phyloP scores from a whole-genome alignment of 108 stramenopile genomes.

The Conticribra weissflogii region DNA sequence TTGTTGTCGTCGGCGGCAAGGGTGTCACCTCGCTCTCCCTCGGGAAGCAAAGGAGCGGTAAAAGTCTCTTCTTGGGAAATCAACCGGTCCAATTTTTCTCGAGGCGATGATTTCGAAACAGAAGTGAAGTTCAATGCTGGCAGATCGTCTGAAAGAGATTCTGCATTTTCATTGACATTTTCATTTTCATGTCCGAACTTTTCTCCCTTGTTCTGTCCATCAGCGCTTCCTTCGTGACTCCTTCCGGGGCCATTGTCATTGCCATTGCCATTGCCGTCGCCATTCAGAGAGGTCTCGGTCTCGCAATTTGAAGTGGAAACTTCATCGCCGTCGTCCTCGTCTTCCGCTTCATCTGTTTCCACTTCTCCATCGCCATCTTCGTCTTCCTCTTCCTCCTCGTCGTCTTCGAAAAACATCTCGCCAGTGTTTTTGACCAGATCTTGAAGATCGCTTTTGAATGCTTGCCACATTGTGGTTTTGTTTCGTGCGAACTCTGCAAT shows the following conservation, averaged over 20 bases:
- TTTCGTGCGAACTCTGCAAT: too few species aligned
- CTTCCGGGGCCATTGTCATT: constrained; percentile 16
- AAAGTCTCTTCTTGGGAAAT: constrained; percentile 17
- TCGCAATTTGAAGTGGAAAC: not conserved
- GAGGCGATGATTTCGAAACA: too few species aligned
- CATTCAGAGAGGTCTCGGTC: not conserved
- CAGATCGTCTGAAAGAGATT: not conserved
- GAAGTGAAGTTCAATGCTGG: too few species aligned
- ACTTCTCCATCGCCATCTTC: constrained; percentile 6
- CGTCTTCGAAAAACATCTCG: constrained; percentile 1
- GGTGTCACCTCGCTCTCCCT: constrained; percentile 12
- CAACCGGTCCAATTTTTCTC: constrained; percentile 11
- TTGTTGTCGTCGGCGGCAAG: not conserved
- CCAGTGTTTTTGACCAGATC: constrained; percentile 11
- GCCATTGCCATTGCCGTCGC: constrained; percentile 4
- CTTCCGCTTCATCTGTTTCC: not conserved
- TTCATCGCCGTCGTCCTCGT: constrained; percentile 6
- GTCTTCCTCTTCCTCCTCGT: constrained; percentile 6
- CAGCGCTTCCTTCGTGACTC: constrained; percentile 2
- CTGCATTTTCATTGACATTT: constrained; percentile 14
- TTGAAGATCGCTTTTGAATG: constrained; percentile 19
- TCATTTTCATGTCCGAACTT: constrained; percentile 2
- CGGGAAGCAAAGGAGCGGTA: constrained; percentile 8
- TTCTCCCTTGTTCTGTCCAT: constrained; percentile 4
- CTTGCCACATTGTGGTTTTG: constrained; percentile 30